Evolutionary conservation across 108 stramenopile genomes (phyloP).

Genomic region (Cyclostephanos invisitatus): DNA sequence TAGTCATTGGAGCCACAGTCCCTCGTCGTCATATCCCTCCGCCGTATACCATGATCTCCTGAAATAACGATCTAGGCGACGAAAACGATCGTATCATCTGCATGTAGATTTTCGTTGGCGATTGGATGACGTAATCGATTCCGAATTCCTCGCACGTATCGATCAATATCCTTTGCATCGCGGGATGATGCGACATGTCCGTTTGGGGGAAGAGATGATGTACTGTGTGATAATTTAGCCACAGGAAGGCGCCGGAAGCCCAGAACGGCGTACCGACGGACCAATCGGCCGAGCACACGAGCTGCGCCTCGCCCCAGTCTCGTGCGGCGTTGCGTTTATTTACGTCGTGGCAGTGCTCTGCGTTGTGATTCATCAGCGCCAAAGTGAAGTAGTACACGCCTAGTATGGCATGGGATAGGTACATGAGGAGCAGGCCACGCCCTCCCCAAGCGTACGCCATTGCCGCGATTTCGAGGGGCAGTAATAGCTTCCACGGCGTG

Average conservation of each 20-base stretch:
- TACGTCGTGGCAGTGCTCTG: conserved; percentile 15
- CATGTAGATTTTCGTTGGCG: conserved; percentile 9
- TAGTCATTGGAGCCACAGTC: too few relatives aligned
- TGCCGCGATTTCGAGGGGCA: conserved; percentile 8
- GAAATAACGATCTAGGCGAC: conserved; percentile 4
- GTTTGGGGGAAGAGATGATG: conserved; percentile 27
- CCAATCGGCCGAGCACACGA: conserved; percentile 22
- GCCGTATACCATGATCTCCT: conserved; percentile 9
- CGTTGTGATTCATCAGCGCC: conserved; percentile 33
- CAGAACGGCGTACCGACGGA: conserved; percentile 10
- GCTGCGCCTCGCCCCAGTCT: conserved; percentile 26
- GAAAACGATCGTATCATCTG: conserved; percentile 21
- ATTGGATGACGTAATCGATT: conserved; percentile 15
- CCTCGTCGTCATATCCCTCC: conserved; percentile 3
- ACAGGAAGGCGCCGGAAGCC: conserved; percentile 5
- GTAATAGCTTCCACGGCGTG: conserved; percentile 15
- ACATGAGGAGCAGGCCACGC: conserved; percentile 16
- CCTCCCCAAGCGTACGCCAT: conserved; percentile 12
- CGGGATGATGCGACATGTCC: conserved; percentile 27
- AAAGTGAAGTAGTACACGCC: conserved; percentile 29
- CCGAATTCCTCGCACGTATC: conserved; percentile 23
- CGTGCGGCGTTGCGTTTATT: conserved; percentile 8
- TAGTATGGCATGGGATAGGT: conserved; percentile 2
- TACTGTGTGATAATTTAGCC: conserved; percentile 25
- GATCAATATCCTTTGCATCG: conserved; percentile 21